These are phyloP conservation scores for Termitomyces sp. DNA, from an alignment of 768 basidiomycete genomes.

Conservation along the genomic window DNA sequence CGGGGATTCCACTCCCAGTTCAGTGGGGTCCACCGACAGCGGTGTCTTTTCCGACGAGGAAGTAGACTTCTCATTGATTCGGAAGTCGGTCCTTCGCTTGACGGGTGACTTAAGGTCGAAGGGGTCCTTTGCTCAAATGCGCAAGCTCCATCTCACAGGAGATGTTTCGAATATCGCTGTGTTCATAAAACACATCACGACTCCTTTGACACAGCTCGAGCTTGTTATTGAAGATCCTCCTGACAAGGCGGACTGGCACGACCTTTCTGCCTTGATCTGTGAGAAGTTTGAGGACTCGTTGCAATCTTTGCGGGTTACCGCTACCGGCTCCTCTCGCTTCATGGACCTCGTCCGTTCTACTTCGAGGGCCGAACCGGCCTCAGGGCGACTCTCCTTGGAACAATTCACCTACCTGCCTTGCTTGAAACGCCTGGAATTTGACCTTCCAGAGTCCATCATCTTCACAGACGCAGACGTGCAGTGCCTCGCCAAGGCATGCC, in stretches of 20 bases:
- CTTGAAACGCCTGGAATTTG: slow-evolving; percentile 66
- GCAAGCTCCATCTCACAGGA: slow-evolving; percentile 64
- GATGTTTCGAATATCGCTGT: slow-evolving; percentile 66
- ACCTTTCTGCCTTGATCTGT: slow-evolving; percentile 60
- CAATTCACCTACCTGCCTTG: slow-evolving; percentile 49
- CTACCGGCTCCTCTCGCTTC: slow-evolving; percentile 73
- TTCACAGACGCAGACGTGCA: slow-evolving; percentile 61
- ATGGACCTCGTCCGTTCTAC: slow-evolving; percentile 78
- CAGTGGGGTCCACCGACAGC: slow-evolving; percentile 66
- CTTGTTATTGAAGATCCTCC: slow-evolving; percentile 80
- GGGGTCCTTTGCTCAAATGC: slow-evolving; percentile 55
- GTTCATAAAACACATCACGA: slow-evolving; percentile 68
- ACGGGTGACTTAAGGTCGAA: slow-evolving; percentile 56
- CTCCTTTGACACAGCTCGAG: slow-evolving; percentile 64
- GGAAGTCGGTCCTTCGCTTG: slow-evolving; percentile 63
- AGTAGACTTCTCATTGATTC: slow-evolving; percentile 70
- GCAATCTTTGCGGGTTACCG: slow-evolving; percentile 56
- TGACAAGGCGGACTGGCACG: slow-evolving; percentile 70
- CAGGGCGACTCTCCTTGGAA: slow-evolving; percentile 59
- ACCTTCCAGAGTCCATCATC: slow-evolving; percentile 73
- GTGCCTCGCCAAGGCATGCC: slow-evolving; percentile 56
- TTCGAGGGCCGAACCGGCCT: slow-evolving; percentile 58
- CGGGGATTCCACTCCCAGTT: slow-evolving; percentile 68
- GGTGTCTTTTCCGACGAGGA: slow-evolving; percentile 79
- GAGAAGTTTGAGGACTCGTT: slow-evolving; percentile 60